Base-by-base conservation (phyloP, 106 monocot genomes). In the Platanthera guangdongensis region DNA sequence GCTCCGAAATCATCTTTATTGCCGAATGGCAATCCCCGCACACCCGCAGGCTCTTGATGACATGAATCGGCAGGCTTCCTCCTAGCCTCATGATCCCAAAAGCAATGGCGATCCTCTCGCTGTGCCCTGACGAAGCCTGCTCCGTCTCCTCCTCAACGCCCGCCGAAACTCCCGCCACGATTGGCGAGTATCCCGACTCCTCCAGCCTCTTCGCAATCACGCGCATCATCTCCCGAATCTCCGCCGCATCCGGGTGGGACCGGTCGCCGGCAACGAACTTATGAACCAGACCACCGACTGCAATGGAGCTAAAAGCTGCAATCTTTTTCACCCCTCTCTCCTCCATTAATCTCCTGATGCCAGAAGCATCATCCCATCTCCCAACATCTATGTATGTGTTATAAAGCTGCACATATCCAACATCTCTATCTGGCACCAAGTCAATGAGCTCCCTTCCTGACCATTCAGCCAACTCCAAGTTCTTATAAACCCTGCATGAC, bases 61-160 rank as follows among this genome's bases (percentile, higher is more conserved):
- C 72, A 72, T 89, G 87, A 30, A 91, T 88, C 9, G 88, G 80
- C 19, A 94, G 12, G 59, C 81, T 76, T 32, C 55, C 7, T 39
- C 82, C 80, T 18, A 86, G 55, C 45, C 52, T 90, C 82, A 91
- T 84, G 55, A 94, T 75, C 28, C 89, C 91, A 77, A 80, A 90
- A 80, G 90, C 94, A 75, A 94, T 78, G 4, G 94, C 90, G 39
- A 88, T 86, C 80, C 85, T 94, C 78, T 94, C 94, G 64, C 91
- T 94, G 63, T 94, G 94, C 32, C 72, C 80, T 16, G 81, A 85
- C 32, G 85, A 79, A 47, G 85, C 74, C 50, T 78, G 80, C 48
- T 94, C 94, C 68, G 83, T 94, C 60, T 94, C 88, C 76, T 91
- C 90, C 64, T 91, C 85, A 45, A 94, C 50, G 54, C 81, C 83